These are phyloP conservation scores for Pelargonium citronellum DNA, from an alignment of 441 rosid genomes.

Conservation along the genomic window DNA sequence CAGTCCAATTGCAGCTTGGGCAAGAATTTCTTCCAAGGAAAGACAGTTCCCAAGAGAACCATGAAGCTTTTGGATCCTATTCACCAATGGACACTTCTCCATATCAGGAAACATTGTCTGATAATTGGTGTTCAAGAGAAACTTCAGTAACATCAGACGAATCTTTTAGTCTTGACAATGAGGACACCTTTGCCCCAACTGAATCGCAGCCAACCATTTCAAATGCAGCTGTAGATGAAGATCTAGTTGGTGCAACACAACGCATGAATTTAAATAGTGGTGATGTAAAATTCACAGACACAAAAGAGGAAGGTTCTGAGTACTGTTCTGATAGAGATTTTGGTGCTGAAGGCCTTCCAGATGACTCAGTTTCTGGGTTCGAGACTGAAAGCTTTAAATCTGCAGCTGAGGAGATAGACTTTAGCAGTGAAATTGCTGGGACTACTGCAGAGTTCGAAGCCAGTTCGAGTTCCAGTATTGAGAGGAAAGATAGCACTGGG, in stretches of 20 bases:
- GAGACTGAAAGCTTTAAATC: slow-evolving; percentile 87
- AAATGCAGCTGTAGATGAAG: slow-evolving; percentile 46
- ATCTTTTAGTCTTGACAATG: slow-evolving; percentile 29
- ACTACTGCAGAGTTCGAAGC: slow-evolving; percentile 60
- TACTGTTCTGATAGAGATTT: slow-evolving; percentile 25
- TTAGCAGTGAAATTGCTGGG: slow-evolving; percentile 36
- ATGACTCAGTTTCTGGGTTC: slow-evolving; percentile 51
- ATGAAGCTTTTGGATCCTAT: slow-evolving; percentile 53
- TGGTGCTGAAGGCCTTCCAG: slow-evolving; percentile 39
- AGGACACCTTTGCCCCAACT: slow-evolving; percentile 27
- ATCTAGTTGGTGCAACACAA: slow-evolving; percentile 49
- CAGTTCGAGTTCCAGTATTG: slow-evolving; percentile 40
- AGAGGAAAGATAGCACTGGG: slow-evolving; percentile 44
- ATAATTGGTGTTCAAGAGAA: slow-evolving; percentile 40
- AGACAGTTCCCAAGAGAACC: slow-evolving; percentile 34
- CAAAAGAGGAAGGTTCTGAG: slow-evolving; percentile 33
- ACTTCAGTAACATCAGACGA: slow-evolving; percentile 51
- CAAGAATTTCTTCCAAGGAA: slow-evolving; percentile 46
- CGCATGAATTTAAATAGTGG: slow-evolving; percentile 58
- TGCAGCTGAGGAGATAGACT: slow-evolving; percentile 70
- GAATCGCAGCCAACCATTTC: slow-evolving; percentile 33
- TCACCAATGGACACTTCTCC: slow-evolving; percentile 93
- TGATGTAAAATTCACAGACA: slow-evolving; percentile 24
- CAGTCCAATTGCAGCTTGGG: slow-evolving; percentile 44
- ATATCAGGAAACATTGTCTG: slow-evolving; percentile 43